A percentile compares a stretch with the other conserved stretches of the same genome.
These are phyloP conservation scores for Tillandsia leiboldiana DNA, from an alignment of 176 grass and related monocot genomes.

Conservation along the genomic window DNA sequence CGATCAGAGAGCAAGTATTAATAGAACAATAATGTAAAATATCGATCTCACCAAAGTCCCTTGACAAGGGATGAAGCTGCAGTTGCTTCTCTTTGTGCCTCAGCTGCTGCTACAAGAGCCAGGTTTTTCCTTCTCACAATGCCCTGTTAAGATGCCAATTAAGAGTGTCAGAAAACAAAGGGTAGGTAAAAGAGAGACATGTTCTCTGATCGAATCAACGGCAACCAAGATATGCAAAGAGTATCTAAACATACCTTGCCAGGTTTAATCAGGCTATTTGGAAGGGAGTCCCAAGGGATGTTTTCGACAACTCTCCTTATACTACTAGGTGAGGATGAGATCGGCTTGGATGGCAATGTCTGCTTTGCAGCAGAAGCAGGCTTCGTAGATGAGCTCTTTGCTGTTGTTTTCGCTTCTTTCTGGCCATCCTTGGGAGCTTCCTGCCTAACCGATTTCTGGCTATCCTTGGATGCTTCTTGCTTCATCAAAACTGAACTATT, in stretches of 20 bases:
- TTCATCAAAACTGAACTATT: slow-evolving; percentile 33
- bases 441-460: slow-evolving; percentile 1
- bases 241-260: slow-evolving; percentile 59
- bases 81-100: slow-evolving; percentile 88
- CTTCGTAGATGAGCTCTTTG: slow-evolving; percentile 21
- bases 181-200: not conserved
- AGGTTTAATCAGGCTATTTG: slow-evolving; percentile 57
- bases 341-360: slow-evolving; percentile 20
- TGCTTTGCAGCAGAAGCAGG: slow-evolving; percentile 28
- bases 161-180: not conserved
- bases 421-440: slow-evolving; percentile 19
- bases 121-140: slow-evolving; percentile 78
- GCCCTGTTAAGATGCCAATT: slow-evolving; percentile 45
- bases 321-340: slow-evolving; percentile 30
- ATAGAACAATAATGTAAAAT: no score
- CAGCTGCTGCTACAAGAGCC: slow-evolving; percentile 75
- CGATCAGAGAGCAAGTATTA: no score
- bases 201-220: not conserved
- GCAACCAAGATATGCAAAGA: not conserved
- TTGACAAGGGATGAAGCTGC: slow-evolving; percentile 84
- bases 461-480: slow-evolving; percentile 44
- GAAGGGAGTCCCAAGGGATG: slow-evolving; percentile 82
- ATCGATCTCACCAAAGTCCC: slow-evolving; percentile 74
- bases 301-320: slow-evolving; percentile 59
- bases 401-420: slow-evolving; percentile 18